Base-by-base conservation (phyloP, 192 early-diverging fungal genomes). In the Linnemannia zychae region DNA sequence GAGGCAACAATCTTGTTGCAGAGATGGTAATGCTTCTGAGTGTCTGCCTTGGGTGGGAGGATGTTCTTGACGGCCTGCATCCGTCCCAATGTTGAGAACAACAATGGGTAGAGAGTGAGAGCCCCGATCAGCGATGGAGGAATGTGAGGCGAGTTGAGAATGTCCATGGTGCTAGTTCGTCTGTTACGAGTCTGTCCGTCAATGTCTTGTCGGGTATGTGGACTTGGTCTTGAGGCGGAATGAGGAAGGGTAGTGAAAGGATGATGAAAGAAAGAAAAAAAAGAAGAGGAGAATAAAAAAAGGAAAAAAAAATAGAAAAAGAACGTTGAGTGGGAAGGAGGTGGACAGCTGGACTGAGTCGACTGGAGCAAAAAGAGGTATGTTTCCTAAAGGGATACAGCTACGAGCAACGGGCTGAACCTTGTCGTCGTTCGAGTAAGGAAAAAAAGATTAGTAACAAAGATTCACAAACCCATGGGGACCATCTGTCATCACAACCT, bases 1-100 rank as follows among this genome's bases (percentile, higher is more conserved):
- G 83, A 85, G 83, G 83, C 83, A 12, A 85, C 83, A 44, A 85
- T 76, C 83, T 85, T 85, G 83, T 85, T 85, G 77, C 74, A 79
- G 70, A 85, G 78, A 67, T 85, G 83, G 68, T 85, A 85, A 17
- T 72, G 78, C 49, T 79, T 85, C 63, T 85, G 83, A 12, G 74
- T 85, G 40, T 79, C 83, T 9, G 83, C 77, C 57, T 85, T 85
- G 33, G 69, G 77, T 3, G 83, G 83, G 31, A 85, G 70, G 47
- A 85, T 73, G 36, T 60, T 47, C 57, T 66, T 85, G 77, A 79
- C 70, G 7, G 53, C 69, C n/a, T n/a, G 74, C 46, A 79, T 36
- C 17, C 70, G 79, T 52, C 74, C 77, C 2, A 85, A 74, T 5
- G 70, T 79, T 22, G 17, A 33, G 49, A 85, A 85, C 38, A 85